These are phyloP conservation scores for Neurospora cerealis DNA, from an alignment of 495 filamentous ascomycete species.

Conservation along the genomic window DNA sequence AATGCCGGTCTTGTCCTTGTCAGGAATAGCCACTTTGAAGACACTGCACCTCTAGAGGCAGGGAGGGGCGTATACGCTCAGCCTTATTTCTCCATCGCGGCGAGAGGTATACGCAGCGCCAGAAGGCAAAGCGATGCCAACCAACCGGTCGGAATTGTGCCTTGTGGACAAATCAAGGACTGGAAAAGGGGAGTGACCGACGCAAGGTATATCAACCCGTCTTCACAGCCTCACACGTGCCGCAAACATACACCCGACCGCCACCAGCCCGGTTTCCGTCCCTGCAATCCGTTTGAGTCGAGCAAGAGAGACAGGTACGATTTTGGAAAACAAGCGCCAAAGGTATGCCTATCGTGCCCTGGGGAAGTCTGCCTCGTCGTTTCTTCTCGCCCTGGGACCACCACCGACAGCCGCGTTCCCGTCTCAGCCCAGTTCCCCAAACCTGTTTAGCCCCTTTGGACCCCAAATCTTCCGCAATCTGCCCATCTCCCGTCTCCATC, in stretches of 20 bases:
- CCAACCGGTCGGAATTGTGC: neutral
- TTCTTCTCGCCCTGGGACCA: neutral
- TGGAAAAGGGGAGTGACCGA: neutral
- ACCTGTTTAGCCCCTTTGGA: neutral
- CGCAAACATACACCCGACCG: neutral
- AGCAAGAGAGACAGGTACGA: neutral
- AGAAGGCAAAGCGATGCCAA: neutral
- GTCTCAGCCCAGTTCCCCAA: neutral
- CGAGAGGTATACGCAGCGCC: neutral
- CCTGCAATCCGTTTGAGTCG: neutral
- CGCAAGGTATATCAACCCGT: neutral
- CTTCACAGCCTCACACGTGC: neutral
- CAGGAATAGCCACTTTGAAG: neutral
- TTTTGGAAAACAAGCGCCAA: neutral
- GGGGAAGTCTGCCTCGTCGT: neutral
- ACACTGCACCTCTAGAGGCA: neutral
- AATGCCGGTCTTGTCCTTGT: neutral
- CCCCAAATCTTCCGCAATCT: neutral
- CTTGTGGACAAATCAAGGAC: neutral
- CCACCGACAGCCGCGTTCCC: neutral
- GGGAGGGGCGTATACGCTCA: neutral
- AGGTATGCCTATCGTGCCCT: neutral
- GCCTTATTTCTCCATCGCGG: neutral
- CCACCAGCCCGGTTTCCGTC: neutral
- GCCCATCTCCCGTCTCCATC: neutral